A percentile compares a stretch with the other conserved stretches of the same genome.
These are phyloP conservation scores for Pseudozyma tsukubaensis DNA, from an alignment of 1,284 basidiomycete genomes.

Conservation along the genomic window DNA sequence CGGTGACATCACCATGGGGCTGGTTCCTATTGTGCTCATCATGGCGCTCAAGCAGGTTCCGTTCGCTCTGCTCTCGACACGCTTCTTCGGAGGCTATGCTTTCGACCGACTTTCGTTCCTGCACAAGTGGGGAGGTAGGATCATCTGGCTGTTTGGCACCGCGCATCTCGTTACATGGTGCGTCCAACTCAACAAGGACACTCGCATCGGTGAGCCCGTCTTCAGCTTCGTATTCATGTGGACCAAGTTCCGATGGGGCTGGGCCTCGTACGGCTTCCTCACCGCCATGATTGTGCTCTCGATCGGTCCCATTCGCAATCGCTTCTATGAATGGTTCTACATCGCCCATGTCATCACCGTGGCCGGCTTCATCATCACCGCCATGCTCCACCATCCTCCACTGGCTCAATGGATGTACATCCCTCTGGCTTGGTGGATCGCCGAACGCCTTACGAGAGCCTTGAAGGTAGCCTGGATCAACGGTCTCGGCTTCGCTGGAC, in stretches of 20 bases:
- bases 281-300: constrained; percentile 78
- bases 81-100: constrained; percentile 77
- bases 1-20: constrained; percentile 81
- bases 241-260: constrained; percentile 79
- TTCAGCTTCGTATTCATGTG: constrained; percentile 78
- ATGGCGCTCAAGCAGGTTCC: constrained; percentile 85
- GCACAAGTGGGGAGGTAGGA: constrained; percentile 79
- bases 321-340: constrained; percentile 83
- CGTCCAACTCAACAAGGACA: constrained; percentile 75
- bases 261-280: constrained; percentile 78
- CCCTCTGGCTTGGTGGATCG: constrained; percentile 74
- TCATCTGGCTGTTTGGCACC: constrained; percentile 79
- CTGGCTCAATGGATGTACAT: constrained; percentile 72
- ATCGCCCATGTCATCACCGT: constrained; percentile 75
- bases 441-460: constrained; percentile 72
- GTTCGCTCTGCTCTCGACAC: constrained; percentile 81
- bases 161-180: constrained; percentile 82
- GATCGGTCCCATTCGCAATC: constrained; percentile 75
- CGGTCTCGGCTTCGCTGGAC: constrained; percentile 69
- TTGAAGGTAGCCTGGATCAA: constrained; percentile 78
- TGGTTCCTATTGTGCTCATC: constrained; percentile 80
- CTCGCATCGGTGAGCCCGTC: constrained; percentile 73
- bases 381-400: constrained; percentile 70
- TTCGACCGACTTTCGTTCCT: constrained; percentile 82
- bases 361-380: constrained; percentile 65